Evolutionary conservation across 768 basidiomycete species (phyloP).

Genomic region (Russula foetens): DNA sequence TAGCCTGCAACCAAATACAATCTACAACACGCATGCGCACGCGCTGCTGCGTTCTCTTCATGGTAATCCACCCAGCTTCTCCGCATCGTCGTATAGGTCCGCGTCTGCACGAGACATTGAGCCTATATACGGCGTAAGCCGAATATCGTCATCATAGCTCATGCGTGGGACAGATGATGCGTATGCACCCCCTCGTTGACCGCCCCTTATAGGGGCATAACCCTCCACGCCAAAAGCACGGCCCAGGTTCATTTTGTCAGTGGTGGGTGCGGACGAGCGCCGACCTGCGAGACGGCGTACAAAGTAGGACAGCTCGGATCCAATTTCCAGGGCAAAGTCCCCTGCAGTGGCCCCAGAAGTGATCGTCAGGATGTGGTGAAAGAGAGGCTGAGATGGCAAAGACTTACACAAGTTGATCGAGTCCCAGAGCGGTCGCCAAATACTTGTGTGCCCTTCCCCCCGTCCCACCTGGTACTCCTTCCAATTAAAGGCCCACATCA

Average conservation of each 20-base stretch:
- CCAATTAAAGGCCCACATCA: conserved; percentile 79
- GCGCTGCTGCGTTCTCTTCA: no score
- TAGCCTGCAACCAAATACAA: no score
- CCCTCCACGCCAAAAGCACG: conserved; percentile 15
- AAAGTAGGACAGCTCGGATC: conserved; percentile 55
- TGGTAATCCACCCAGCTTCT: background rate
- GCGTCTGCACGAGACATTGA: background rate
- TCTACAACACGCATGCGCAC: no score
- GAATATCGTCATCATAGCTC: conserved; percentile 14
- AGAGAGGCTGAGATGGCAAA: background rate
- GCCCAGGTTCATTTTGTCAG: background rate
- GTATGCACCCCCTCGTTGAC: background rate
- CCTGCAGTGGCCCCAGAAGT: conserved; percentile 27
- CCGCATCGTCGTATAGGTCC: background rate
- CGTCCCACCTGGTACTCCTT: conserved; percentile 48
- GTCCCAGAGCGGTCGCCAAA: conserved; percentile 70
- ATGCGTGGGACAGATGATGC: background rate
- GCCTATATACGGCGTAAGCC: conserved; percentile 1
- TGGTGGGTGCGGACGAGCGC: background rate
- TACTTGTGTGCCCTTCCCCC: conserved; percentile 40
- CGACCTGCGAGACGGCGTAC: conserved; percentile 33
- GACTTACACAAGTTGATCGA: conserved; percentile 41
- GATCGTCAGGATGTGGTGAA: background rate
- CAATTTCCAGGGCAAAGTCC: conserved; percentile 64
- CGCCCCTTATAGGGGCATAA: background rate